Percentiles rank a stretch among this genome's conserved stretches.
Evolutionary conservation across 768 basidiomycete genomes (phyloP).

Genomic region (Obba rivulosa): DNA sequence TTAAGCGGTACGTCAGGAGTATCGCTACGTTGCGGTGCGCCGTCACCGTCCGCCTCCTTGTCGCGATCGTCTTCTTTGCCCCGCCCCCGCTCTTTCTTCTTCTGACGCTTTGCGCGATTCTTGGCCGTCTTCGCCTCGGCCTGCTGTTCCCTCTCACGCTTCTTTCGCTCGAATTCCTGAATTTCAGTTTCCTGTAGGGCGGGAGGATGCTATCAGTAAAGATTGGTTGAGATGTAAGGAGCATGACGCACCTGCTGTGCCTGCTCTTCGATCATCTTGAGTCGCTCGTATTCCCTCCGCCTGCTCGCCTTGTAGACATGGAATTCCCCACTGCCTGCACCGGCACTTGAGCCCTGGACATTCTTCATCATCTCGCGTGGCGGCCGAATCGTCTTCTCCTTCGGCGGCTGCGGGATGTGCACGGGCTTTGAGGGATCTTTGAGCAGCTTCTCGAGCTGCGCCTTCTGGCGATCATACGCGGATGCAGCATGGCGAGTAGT

Average conservation of each 20-base stretch:
- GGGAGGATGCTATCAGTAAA: conserved; percentile 1
- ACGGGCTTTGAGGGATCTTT: conserved; percentile 85
- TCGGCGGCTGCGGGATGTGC: conserved; percentile 71
- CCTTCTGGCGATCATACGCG: conserved; percentile 46
- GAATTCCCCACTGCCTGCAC: conserved; percentile 96
- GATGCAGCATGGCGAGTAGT: conserved; percentile 40
- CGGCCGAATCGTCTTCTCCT: conserved; percentile 76
- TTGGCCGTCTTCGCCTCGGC: conserved; percentile 91
- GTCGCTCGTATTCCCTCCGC: conserved; percentile 89
- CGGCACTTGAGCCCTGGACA: conserved; percentile 95
- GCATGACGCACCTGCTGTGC: conserved; percentile 56
- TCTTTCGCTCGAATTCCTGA: conserved; percentile 70
- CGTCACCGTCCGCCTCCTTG: conserved; percentile 19
- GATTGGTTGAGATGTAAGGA: neutral
- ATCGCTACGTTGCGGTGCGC: conserved; percentile 14
- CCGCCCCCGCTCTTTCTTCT: conserved; percentile 78
- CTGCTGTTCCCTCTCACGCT: conserved; percentile 60
- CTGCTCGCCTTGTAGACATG: conserved; percentile 97
- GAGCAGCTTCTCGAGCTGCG: conserved; percentile 81
- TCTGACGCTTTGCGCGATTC: conserved; percentile 90
- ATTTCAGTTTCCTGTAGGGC: conserved; percentile 57
- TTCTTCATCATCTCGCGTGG: conserved; percentile 99
- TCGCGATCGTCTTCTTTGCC: conserved; percentile 24
- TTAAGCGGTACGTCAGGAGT: conserved; percentile 47
- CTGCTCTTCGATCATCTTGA: conserved; percentile 86